phyloP scores from a whole-genome alignment of 768 basidiomycete species.

The Tricholoma terreum region DNA sequence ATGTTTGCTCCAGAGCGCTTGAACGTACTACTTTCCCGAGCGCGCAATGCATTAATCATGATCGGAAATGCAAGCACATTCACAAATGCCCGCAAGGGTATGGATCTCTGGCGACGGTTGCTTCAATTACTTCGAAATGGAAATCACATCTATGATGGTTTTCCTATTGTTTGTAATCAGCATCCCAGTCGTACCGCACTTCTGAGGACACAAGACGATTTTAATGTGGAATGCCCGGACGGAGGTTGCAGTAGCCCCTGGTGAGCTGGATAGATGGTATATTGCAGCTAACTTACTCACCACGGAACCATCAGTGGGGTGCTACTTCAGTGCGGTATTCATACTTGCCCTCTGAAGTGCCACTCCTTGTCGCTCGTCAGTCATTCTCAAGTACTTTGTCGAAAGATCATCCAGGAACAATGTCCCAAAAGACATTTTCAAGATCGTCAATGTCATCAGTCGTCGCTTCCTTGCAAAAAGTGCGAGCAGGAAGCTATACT shows the following conservation, averaged over 20 bases:
- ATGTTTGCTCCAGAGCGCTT: slow-evolving; percentile 68
- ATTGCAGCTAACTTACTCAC: neutral
- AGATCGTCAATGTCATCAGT: slow-evolving; percentile 42
- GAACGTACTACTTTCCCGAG: slow-evolving; percentile 69
- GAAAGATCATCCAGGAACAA: slow-evolving; percentile 26
- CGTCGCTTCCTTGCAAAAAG: slow-evolving; percentile 35
- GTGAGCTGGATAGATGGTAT: slow-evolving; percentile 32
- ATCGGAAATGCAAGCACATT: slow-evolving; percentile 66
- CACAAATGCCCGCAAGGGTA: slow-evolving; percentile 45
- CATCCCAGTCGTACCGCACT: slow-evolving; percentile 46
- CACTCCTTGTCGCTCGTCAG: slow-evolving; percentile 48
- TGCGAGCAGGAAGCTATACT: slow-evolving; percentile 46
- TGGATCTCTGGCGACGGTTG: slow-evolving; percentile 48
- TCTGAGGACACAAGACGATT: slow-evolving; percentile 37
- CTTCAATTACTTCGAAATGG: slow-evolving; percentile 41
- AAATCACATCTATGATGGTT: slow-evolving; percentile 52
- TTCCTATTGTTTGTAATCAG: slow-evolving; percentile 56
- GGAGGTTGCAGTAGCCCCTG: slow-evolving; percentile 63
- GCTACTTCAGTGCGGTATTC: slow-evolving; percentile 45
- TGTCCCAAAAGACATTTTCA: slow-evolving; percentile 47
- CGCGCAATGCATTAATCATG: slow-evolving; percentile 61
- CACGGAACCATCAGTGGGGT: slow-evolving; percentile 2
- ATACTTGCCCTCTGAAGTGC: slow-evolving; percentile 58
- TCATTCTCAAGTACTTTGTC: slow-evolving; percentile 54
- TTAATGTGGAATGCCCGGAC: slow-evolving; percentile 51